phyloP scores from a whole-genome alignment of 257 asterid genomes.

The Henckelia pumila region DNA sequence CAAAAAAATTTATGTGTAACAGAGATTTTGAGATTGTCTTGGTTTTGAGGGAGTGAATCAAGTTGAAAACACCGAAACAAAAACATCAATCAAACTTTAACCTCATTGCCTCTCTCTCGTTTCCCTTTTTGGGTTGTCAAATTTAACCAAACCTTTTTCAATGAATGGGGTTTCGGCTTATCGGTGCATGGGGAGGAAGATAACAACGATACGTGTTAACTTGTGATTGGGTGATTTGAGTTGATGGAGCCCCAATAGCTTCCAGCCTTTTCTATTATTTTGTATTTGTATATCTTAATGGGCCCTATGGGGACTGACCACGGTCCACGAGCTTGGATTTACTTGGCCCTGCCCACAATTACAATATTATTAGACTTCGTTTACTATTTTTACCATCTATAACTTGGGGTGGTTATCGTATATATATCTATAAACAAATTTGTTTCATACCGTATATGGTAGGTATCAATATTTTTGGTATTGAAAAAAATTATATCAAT shows the following conservation, averaged over 20 bases:
- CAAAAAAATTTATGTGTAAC: too few species aligned
- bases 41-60: too few species aligned
- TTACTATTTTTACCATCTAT: background rate
- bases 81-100: constrained; percentile 21
- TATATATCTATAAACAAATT: too few species aligned
- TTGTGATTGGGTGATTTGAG: background rate
- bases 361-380: background rate
- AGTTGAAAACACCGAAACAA: constrained; percentile 25
- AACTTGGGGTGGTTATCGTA: too few species aligned
- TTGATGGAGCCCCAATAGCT: constrained; percentile 5
- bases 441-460: too few species aligned
- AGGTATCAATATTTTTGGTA: too few species aligned
- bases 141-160: too few species aligned
- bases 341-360: background rate
- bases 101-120: background rate
- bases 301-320: constrained; percentile 21
- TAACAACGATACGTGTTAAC: constrained; percentile 17
- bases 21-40: too few species aligned
- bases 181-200: background rate
- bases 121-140: background rate
- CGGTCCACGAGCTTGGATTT: background rate
- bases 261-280: background rate
- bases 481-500: too few species aligned
- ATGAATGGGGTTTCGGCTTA: background rate
- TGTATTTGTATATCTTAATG: background rate